phyloP scores from a whole-genome alignment of 2,329 filamentous ascomycete genomes.

The Chrysoporthe puriensis region DNA sequence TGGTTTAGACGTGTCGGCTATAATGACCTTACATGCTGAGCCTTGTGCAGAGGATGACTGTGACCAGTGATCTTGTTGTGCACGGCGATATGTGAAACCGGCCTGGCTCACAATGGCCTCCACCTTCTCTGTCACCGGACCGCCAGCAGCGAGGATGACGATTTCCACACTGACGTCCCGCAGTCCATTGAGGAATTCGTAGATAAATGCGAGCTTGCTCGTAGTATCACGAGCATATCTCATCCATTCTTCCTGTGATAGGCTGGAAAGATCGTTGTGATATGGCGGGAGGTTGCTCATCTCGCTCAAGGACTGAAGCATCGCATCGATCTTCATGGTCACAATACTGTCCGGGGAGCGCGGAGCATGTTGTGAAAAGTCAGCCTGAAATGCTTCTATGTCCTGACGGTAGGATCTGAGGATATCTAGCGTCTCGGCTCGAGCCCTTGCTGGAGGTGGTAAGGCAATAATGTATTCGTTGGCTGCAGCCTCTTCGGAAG shows the following conservation, averaged over 20 bases:
- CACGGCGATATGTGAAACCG: conserved; percentile 38
- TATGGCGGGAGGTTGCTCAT: conserved; percentile 62
- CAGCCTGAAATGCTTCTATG: conserved; percentile 50
- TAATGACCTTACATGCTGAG: conserved; percentile 23
- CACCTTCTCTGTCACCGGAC: conserved; percentile 55
- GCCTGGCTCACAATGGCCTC: conserved; percentile 51
- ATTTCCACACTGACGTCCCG: conserved; percentile 50
- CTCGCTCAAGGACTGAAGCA: conserved; percentile 56
- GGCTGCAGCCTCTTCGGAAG: conserved; percentile 32
- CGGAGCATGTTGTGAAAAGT: conserved; percentile 46
- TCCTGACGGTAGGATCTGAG: conserved; percentile 48
- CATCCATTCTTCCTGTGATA: conserved; percentile 48
- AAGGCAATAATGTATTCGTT: conserved; percentile 59
- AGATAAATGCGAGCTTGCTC: conserved; percentile 63
- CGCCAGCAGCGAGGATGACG: conserved; percentile 56
- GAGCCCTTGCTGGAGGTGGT: conserved; percentile 57
- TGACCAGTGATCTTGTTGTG: conserved; percentile 33
- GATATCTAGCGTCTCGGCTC: conserved; percentile 55
- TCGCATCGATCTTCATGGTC: conserved; percentile 51
- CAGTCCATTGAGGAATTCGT: conserved; percentile 55
- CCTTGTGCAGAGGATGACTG: conserved; percentile 25
- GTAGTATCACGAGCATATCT: conserved; percentile 61
- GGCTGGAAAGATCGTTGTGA: conserved; percentile 48
- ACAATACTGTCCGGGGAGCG: conserved; percentile 44
- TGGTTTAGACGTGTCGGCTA: conserved; percentile 20